Conservation (phyloP, 2,329 filamentous ascomycete species). For the Apiospora arundinis region DNA sequence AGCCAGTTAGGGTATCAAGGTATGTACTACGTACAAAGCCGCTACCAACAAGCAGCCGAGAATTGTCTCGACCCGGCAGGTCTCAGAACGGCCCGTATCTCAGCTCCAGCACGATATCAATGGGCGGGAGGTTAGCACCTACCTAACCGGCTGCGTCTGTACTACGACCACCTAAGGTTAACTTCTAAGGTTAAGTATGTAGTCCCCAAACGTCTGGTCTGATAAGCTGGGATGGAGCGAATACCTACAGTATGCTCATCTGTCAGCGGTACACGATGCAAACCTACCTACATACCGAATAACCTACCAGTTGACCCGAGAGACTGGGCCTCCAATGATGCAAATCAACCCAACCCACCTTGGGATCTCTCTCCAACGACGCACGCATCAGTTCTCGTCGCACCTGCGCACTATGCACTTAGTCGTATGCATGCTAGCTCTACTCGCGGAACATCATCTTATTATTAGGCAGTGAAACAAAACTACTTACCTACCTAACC, state of each 20-base stretch:
- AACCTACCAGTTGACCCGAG: background rate
- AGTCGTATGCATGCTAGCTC: background rate
- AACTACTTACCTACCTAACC: background rate
- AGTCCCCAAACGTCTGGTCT: background rate
- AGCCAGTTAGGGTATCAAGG: background rate
- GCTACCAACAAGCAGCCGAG: conserved; percentile 2
- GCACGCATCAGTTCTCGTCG: background rate
- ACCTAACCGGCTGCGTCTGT: too few species aligned
- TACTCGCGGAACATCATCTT: background rate
- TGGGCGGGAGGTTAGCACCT: background rate
- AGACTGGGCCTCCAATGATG: background rate
- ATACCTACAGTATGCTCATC: too few species aligned
- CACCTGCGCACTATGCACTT: background rate
- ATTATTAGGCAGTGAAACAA: background rate
- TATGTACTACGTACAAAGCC: background rate
- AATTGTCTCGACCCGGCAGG: conserved; percentile 6
- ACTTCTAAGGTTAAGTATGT: too few species aligned
- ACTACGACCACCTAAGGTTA: too few species aligned
- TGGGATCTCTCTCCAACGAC: background rate
- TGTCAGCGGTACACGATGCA: background rate
- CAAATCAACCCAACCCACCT: background rate
- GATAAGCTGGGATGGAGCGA: background rate
- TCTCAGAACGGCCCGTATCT: conserved; percentile 14
- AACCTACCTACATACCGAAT: background rate
- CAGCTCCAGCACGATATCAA: background rate